Conservation (phyloP, 345 rosid species). For the Rhodomyrtus tomentosa region DNA sequence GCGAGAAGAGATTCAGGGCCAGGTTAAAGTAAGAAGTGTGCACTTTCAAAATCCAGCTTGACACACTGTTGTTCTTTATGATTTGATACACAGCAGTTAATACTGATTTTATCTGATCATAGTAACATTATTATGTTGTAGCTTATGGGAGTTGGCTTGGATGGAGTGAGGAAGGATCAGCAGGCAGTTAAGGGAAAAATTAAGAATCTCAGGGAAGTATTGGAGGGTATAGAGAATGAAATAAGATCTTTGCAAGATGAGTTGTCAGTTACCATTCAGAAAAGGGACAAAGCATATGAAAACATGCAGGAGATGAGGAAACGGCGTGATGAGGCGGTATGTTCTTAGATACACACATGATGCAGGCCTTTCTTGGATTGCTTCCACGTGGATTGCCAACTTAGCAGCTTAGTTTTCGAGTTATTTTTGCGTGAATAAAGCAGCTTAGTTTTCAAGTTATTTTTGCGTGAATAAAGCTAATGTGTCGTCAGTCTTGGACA, state of each 20-base stretch:
- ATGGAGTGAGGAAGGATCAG: slow-evolving; percentile 81
- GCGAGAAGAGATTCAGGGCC: slow-evolving; percentile 76
- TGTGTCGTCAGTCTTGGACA: background rate
- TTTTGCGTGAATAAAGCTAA: background rate
- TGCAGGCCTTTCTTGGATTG: background rate
- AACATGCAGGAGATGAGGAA: slow-evolving; percentile 48
- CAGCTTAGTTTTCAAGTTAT: background rate
- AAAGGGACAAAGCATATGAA: slow-evolving; percentile 51
- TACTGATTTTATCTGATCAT: background rate
- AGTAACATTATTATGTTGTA: slow-evolving; percentile 12
- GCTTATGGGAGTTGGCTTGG: slow-evolving; percentile 85
- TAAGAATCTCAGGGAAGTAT: slow-evolving; percentile 33
- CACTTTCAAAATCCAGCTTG: background rate
- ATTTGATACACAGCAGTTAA: background rate
- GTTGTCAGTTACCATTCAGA: slow-evolving; percentile 28
- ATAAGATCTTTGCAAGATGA: slow-evolving; percentile 47
- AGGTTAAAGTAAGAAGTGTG: slow-evolving; percentile 69
- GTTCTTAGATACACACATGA: background rate
- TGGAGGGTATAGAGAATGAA: slow-evolving; percentile 46
- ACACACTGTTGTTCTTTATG: background rate
- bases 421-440: background rate
- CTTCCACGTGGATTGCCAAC: background rate
- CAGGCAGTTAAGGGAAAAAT: slow-evolving; percentile 58
- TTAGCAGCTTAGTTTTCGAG: background rate
- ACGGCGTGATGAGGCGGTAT: slow-evolving; percentile 65